These are phyloP conservation scores for Fusarium tjaetaba DNA, from an alignment of 2,329 filamentous ascomycete genomes.

Conservation along the genomic window DNA sequence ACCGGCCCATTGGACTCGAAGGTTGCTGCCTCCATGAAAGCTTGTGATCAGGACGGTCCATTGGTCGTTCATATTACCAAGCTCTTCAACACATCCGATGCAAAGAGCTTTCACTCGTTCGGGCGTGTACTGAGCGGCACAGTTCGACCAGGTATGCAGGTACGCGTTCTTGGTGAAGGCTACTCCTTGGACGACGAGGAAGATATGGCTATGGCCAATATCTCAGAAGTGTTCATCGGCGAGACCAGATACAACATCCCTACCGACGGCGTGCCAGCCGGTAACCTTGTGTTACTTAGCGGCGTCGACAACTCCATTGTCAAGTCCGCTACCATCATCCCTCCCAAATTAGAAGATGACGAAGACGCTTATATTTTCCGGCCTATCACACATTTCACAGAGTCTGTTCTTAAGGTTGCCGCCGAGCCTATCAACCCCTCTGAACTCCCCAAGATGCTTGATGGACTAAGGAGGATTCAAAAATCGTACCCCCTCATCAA, in stretches of 20 bases:
- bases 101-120: constrained; percentile 89
- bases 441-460: constrained; percentile 97
- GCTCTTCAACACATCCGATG: constrained; percentile 88
- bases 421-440: constrained; percentile 98
- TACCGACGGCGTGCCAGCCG: constrained; percentile 90
- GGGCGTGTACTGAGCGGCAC: constrained; percentile 94
- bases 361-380: constrained; percentile 97
- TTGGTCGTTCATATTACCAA: constrained; percentile 94
- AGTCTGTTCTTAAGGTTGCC: constrained; percentile 97
- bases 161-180: constrained; percentile 91
- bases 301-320: constrained; percentile 98
- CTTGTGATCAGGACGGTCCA: constrained; percentile 89
- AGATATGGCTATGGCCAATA: constrained; percentile 90
- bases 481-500: constrained; percentile 96
- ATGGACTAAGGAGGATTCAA: constrained; percentile 95
- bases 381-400: constrained; percentile 92
- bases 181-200: constrained; percentile 98
- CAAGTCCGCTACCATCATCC: constrained; percentile 92
- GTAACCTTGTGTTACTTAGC: constrained; percentile 90
- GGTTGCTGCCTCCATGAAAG: constrained; percentile 80
- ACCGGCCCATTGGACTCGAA: constrained; percentile 88
- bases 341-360: constrained; percentile 80
- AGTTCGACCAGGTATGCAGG: constrained; percentile 80
- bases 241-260: constrained; percentile 94
- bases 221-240: constrained; percentile 87